These are phyloP conservation scores for Sporothrix euskadiensis DNA, from an alignment of 2,329 filamentous ascomycete species.

Conservation along the genomic window DNA sequence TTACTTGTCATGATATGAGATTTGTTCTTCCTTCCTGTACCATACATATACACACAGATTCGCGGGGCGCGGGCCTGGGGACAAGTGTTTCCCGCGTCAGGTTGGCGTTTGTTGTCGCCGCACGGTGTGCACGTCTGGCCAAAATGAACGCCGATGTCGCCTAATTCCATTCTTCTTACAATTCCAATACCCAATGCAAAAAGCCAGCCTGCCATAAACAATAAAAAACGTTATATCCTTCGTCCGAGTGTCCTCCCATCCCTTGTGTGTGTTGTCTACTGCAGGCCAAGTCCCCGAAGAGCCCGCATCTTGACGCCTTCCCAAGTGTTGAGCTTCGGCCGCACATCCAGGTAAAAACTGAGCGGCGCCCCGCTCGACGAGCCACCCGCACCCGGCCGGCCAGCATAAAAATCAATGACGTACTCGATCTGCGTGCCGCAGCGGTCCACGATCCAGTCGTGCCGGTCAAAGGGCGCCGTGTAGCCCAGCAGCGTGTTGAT, in stretches of 20 bases:
- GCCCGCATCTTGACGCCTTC: constrained; percentile 69
- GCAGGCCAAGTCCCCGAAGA: constrained; percentile 52
- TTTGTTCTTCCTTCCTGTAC: not conserved
- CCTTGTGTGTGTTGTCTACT: constrained; percentile 36
- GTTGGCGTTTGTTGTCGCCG: not conserved
- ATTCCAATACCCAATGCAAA: constrained; percentile 22
- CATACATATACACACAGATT: constrained; percentile 2
- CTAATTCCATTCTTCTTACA: not conserved
- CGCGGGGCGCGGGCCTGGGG: not conserved
- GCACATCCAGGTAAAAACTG: constrained; percentile 68
- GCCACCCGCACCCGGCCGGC: constrained; percentile 49
- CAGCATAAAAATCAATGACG: constrained; percentile 96
- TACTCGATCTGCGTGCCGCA: constrained; percentile 87
- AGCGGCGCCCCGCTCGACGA: constrained; percentile 37
- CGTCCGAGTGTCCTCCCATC: not conserved
- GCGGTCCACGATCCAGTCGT: constrained; percentile 95
- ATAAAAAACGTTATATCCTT: not conserved
- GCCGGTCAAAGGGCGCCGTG: constrained; percentile 85
- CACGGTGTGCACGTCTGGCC: not conserved
- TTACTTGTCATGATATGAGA: constrained; percentile 18
- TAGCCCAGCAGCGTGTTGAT: constrained; percentile 86
- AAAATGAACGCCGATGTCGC: constrained; percentile 9
- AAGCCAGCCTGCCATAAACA: not conserved
- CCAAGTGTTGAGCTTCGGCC: constrained; percentile 68
- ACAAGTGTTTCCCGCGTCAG: not conserved